Base-by-base conservation (phyloP, 78 protist species). In the Dictyostelium firmibasis region DNA sequence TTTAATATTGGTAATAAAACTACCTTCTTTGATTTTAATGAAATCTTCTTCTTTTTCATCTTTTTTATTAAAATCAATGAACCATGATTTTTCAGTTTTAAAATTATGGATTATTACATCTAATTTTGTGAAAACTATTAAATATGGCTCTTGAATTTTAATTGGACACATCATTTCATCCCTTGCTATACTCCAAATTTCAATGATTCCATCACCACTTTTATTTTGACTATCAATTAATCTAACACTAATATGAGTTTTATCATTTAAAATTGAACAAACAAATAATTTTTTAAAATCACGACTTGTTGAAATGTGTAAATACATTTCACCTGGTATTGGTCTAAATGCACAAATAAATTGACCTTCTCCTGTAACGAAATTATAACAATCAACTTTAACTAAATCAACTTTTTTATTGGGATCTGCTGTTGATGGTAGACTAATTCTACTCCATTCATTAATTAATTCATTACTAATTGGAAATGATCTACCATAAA, bases 381-480 rank as follows among this genome's bases (percentile, higher is more conserved):
- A 76, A 76, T 76, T 76, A 38, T 41, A 76, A 10, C 36, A 18
- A 38, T 76, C 83, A 20, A 76, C 83, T 33, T 72, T 76, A 41
- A 76, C 10, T 1, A 76, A 76, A 8, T 76, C 83, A 38, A 76
- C 9, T 2, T 0, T 33, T 38, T 3, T 31, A 38, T 10, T 25
- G 7, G 83, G 57, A 13, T 35, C 79, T 31, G 20, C 18, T 23
- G 0, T 36, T 5, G 83, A n/a, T 23, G 83, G 83, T 38, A 76
- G 41, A 10, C n/a, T 4, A 76, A 76, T 76, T 76, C 60, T 76
- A 11, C 36, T n/a, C 83, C 83, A 76, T 76, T 76, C 83, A 38
- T 5, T 38, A 36, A 76, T n/a, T 10, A 76, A 16, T n/a, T 38
- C 29, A 76, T 38, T 76, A 76, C 60, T 76, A 38, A 38, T 76